Evolutionary conservation across 495 filamentous ascomycete genomes (phyloP).

Genomic region (Xylaria curta): DNA sequence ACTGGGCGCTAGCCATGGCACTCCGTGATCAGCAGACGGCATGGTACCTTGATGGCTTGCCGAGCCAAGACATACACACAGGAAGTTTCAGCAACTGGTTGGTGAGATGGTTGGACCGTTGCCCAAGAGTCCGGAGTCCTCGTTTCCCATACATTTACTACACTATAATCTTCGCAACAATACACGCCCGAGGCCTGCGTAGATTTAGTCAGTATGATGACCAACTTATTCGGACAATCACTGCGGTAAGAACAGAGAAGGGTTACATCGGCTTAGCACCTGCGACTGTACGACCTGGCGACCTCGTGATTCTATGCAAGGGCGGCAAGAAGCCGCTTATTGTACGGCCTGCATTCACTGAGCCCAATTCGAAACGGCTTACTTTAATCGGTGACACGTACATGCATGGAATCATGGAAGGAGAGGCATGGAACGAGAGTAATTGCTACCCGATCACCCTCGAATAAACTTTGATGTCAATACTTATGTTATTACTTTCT

Average conservation of each 20-base stretch:
- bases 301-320: background rate
- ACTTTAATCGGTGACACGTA: background rate
- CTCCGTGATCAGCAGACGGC: background rate
- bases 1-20: background rate
- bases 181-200: background rate
- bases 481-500: too few species aligned
- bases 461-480: too few species aligned
- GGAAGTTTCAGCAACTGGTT: background rate
- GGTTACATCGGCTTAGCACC: background rate
- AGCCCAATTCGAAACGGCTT: background rate
- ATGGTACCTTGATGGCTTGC: background rate
- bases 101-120: background rate
- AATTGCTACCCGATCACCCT: background rate
- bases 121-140: background rate
- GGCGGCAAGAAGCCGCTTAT: conserved; percentile 1
- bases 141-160: background rate
- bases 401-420: conserved; percentile 5
- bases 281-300: background rate
- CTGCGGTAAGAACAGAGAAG: background rate
- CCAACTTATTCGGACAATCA: background rate
- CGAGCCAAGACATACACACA: background rate
- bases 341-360: background rate
- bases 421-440: conserved; percentile 3
- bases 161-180: background rate
- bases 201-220: conserved; percentile 2